Evolutionary conservation across 176 grass and related monocot species (phyloP), one percentile per base, ranked within the genome.

Genomic region (Oryza rufipogon): DNA sequence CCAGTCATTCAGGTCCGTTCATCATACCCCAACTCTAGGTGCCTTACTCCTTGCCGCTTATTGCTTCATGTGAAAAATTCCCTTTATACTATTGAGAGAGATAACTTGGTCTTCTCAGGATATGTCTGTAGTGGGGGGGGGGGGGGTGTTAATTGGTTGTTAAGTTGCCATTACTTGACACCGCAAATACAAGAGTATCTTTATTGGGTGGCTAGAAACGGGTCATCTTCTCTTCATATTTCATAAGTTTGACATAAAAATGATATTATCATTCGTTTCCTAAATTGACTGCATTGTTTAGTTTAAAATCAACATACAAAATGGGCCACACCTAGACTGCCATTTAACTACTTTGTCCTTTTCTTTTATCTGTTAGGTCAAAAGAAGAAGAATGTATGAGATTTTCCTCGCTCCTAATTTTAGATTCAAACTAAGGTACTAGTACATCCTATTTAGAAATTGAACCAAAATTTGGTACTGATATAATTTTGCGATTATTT

Each of bases 1-100:
- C 91, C 89, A 60, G 88, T 93, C 32, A 88, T 98, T 81, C 89
- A 98, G 95, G 95, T 98, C 23, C 16, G 72, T 87, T 78, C 33
- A 33, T 30, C 38, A 60, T 56, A 67, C 46, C 41, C 41, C 63
- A n/a, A 34, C 4, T 64, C 13, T 42, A 39, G 38, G 36, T 58
- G 42, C 3, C 47, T 49, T 49, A 14, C 47, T 63, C 45, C 66
- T 78, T 26, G 12, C 26, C 20, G 16, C 12, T 51, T 47, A 22
- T 34, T 47, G 7, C 20, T n/a, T 10, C 9, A 58, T 58, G 54
- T 20, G 2, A n/a, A 0, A 58, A 26, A 73, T 4, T 23, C 9
- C 45, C 47, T 75, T 75, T 47, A 46, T 11, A 61, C 9, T 38
- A 33, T 58, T 58, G 54, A 58, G 49, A 26, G 25, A 58, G 36